phyloP scores from a whole-genome alignment of 164 flowering plant species.

The Aristolochia contorta region DNA sequence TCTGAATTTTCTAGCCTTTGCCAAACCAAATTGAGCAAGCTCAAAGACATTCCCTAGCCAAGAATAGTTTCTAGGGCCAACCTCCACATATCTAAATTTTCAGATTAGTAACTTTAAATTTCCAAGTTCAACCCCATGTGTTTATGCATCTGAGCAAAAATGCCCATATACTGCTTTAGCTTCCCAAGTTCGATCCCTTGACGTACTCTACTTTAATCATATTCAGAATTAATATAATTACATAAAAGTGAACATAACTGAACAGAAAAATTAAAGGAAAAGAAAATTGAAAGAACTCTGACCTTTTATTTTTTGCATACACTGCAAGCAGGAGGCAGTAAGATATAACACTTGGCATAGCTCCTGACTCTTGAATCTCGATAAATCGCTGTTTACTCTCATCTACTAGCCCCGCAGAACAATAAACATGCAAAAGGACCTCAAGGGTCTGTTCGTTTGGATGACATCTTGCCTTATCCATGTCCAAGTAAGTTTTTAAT shows the following conservation, averaged over 20 bases:
- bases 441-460: constrained; percentile 90
- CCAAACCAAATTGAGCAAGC: too few relatives aligned
- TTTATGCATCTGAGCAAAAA: too few relatives aligned
- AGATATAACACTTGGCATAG: constrained; percentile 72
- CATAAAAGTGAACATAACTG: neutral
- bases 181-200: too few relatives aligned
- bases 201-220: neutral
- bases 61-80: too few relatives aligned
- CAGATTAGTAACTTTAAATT: too few relatives aligned
- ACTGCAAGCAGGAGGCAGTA: constrained; percentile 90
- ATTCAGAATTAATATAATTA: neutral
- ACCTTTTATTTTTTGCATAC: constrained; percentile 78
- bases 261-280: neutral
- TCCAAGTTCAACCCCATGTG: too few relatives aligned
- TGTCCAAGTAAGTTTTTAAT: constrained; percentile 66
- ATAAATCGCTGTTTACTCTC: constrained; percentile 76
- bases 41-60: too few relatives aligned
- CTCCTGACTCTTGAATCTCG: constrained; percentile 70
- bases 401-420: constrained; percentile 78
- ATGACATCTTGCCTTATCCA: constrained; percentile 70
- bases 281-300: constrained; percentile 8
- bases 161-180: too few relatives aligned
- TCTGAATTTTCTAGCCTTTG: too few relatives aligned
- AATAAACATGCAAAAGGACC: constrained; percentile 82
- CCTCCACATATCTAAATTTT: too few relatives aligned